phyloP scores from a whole-genome alignment of 1,139 yeast species.

The Sugiyamaella castrensis region DNA sequence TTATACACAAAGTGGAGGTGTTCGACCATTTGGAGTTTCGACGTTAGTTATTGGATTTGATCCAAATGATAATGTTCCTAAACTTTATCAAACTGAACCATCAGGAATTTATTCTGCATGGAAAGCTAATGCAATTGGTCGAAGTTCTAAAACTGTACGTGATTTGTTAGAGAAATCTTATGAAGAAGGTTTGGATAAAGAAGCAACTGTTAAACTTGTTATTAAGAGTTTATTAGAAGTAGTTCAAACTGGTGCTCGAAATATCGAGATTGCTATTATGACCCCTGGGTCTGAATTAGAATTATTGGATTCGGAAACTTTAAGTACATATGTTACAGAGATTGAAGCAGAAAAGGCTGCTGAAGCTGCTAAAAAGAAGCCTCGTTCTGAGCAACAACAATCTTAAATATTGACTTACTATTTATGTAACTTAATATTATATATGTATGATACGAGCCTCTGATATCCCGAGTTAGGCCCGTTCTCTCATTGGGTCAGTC shows the following conservation, averaged over 20 bases:
- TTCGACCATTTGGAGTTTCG: slow-evolving; percentile 91
- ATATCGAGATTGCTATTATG: slow-evolving; percentile 89
- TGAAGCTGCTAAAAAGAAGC: slow-evolving; percentile 75
- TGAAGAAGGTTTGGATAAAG: slow-evolving; percentile 66
- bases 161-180: slow-evolving; percentile 93
- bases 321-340: slow-evolving; percentile 71
- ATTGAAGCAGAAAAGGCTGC: slow-evolving; percentile 90
- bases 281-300: slow-evolving; percentile 55
- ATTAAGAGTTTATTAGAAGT: slow-evolving; percentile 88
- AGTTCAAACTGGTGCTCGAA: slow-evolving; percentile 96
- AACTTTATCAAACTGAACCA: slow-evolving; percentile 92
- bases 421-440: neutral
- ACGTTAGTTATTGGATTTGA: slow-evolving; percentile 96
- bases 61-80: slow-evolving; percentile 74
- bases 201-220: slow-evolving; percentile 75
- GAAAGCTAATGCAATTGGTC: slow-evolving; percentile 98
- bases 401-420: neutral
- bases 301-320: slow-evolving; percentile 58
- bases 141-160: slow-evolving; percentile 91
- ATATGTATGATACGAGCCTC: neutral
- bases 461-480: neutral
- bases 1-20: slow-evolving; percentile 98
- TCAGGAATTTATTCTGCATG: slow-evolving; percentile 98
- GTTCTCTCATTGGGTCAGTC: neutral
- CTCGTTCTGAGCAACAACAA: slow-evolving; percentile 16